phyloP scores from a whole-genome alignment of 352 stramenopile species.

The Blastocystis sp. region DNA sequence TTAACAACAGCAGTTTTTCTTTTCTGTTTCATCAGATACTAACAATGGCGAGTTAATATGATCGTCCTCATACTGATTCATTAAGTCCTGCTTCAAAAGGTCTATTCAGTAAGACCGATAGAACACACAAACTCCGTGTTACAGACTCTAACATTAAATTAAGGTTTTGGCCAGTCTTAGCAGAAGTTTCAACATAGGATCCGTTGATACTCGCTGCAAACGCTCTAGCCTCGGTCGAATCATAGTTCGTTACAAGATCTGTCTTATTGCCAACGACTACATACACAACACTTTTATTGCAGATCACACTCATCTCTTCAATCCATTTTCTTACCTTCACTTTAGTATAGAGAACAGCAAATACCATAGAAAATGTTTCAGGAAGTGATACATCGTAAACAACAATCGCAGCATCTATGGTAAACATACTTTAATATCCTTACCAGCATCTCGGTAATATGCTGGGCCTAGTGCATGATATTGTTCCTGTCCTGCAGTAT shows the following conservation, averaged over 20 bases:
- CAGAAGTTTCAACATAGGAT: slow-evolving; percentile 25
- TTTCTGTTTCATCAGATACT: slow-evolving; percentile 11
- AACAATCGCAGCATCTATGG: slow-evolving; percentile 28
- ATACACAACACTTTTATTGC: slow-evolving; percentile 20
- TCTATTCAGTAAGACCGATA: neutral
- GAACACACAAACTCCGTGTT: neutral
- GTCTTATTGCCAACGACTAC: slow-evolving; percentile 44
- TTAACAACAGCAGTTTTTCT: slow-evolving; percentile 40
- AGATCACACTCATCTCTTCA: slow-evolving; percentile 12
- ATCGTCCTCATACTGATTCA: neutral
- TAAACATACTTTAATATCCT: neutral
- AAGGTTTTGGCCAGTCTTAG: slow-evolving; percentile 28
- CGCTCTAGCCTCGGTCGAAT: neutral
- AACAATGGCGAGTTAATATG: neutral
- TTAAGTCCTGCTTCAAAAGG: neutral
- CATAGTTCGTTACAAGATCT: neutral
- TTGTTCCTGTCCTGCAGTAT: slow-evolving; percentile 46
- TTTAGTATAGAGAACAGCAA: neutral
- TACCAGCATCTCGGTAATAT: slow-evolving; percentile 51
- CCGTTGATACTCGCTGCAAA: slow-evolving; percentile 38
- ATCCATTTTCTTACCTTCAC: slow-evolving; percentile 37
- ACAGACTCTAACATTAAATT: neutral
- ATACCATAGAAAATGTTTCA: slow-evolving; percentile 43
- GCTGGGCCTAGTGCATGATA: slow-evolving; percentile 37
- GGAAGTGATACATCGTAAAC: slow-evolving; percentile 34